Conservation (phyloP, 805 yeast species). For the Nakazawaea ishiwadae region DNA sequence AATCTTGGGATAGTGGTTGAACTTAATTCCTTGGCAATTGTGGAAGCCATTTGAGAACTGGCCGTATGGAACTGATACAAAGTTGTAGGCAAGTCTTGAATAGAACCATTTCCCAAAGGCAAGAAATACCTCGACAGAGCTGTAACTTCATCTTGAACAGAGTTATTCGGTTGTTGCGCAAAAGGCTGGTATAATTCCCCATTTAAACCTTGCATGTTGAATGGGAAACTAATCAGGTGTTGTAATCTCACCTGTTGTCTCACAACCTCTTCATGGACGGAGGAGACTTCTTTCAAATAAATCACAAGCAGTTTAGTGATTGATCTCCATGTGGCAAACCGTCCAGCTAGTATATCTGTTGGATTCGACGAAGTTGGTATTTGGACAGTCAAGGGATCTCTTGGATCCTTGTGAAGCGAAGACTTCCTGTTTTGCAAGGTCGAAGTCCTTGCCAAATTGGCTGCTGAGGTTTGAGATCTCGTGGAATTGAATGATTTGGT, state of each 20-base stretch:
- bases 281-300: slow-evolving; percentile 74
- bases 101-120: slow-evolving; percentile 74
- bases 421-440: slow-evolving; percentile 7
- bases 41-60: slow-evolving; percentile 53
- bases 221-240: slow-evolving; percentile 63
- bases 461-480: slow-evolving; percentile 23
- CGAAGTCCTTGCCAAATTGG: slow-evolving; percentile 9
- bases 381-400: slow-evolving; percentile 42
- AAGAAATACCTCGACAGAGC: slow-evolving; percentile 50
- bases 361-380: slow-evolving; percentile 69
- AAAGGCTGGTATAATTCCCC: slow-evolving; percentile 34
- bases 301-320: slow-evolving; percentile 69
- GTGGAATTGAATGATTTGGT: slow-evolving; percentile 36
- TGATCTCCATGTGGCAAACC: slow-evolving; percentile 85
- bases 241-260: slow-evolving; percentile 79
- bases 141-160: slow-evolving; percentile 28
- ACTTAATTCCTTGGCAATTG: slow-evolving; percentile 56
- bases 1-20: slow-evolving; percentile 60
- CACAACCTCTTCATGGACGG: slow-evolving; percentile 83
- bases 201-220: slow-evolving; percentile 39
- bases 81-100: slow-evolving; percentile 76
- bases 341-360: slow-evolving; percentile 77
- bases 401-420: slow-evolving; percentile 30
- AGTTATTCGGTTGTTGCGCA: slow-evolving; percentile 14
- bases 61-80: slow-evolving; percentile 51